phyloP scores from a whole-genome alignment of 495 filamentous ascomycete species.

The Aspergillus incahuasiensis region DNA sequence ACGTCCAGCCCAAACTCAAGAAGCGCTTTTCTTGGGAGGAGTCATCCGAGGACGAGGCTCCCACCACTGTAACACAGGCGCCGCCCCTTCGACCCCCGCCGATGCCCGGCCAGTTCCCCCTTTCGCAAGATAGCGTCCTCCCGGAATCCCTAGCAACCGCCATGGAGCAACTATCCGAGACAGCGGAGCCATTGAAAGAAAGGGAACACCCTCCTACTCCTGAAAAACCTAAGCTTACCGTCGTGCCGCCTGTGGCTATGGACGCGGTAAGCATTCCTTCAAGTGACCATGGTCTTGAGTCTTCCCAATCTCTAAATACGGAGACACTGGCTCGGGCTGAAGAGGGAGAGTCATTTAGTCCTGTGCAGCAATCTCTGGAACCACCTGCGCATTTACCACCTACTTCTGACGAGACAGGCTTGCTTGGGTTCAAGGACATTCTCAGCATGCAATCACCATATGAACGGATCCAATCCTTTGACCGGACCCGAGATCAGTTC shows the following conservation, averaged over 20 bases:
- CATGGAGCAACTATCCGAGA: not conserved
- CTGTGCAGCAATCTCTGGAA: not conserved
- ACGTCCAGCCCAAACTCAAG: slow-evolving; percentile 21
- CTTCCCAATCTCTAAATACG: slow-evolving; percentile 3
- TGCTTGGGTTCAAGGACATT: slow-evolving; percentile 66
- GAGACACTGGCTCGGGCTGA: slow-evolving; percentile 10
- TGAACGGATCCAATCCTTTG: slow-evolving; percentile 65
- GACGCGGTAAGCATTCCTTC: slow-evolving; percentile 16
- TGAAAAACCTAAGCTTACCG: slow-evolving; percentile 25
- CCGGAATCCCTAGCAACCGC: slow-evolving; percentile 10
- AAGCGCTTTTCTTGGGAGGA: slow-evolving; percentile 44
- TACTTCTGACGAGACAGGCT: slow-evolving; percentile 32
- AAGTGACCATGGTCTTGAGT: slow-evolving; percentile 9
- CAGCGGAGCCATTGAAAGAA: not conserved
- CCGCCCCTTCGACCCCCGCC: slow-evolving; percentile 7
- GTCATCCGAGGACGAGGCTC: slow-evolving; percentile 20
- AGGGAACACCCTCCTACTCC: not conserved
- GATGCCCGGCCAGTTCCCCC: slow-evolving; percentile 20
- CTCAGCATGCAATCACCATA: slow-evolving; percentile 53
- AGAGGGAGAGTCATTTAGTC: not conserved
- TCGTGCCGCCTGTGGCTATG: slow-evolving; percentile 17
- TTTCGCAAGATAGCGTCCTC: slow-evolving; percentile 6
- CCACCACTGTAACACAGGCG: slow-evolving; percentile 8
- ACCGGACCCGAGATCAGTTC: slow-evolving; percentile 65
- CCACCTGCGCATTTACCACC: slow-evolving; percentile 6